A percentile compares a stretch with the other conserved stretches of the same genome.
Conservation (phyloP, 1,284 basidiomycete species). For the Cryptococcus sp. region DNA sequence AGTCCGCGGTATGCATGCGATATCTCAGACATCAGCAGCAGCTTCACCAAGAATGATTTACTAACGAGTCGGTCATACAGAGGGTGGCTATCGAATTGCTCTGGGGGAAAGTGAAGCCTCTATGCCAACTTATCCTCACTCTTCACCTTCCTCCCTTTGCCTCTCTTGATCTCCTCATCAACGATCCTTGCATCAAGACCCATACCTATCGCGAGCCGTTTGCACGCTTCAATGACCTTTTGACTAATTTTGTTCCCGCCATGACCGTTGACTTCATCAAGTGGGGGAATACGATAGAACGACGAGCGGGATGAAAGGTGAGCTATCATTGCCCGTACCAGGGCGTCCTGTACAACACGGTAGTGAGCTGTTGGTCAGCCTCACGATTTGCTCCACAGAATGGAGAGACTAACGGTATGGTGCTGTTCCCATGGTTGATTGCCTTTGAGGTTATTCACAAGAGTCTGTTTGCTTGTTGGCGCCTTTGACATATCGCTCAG, state of each 20-base stretch:
- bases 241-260: slow-evolving; percentile 8
- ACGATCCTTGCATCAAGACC: slow-evolving; percentile 7
- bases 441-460: not conserved
- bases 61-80: too few relatives aligned
- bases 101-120: too few relatives aligned
- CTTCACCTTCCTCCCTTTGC: not conserved
- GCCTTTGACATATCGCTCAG: not conserved
- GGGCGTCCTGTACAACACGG: not conserved
- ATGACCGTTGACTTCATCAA: slow-evolving; percentile 9
- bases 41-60: too few relatives aligned
- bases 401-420: not conserved
- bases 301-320: not conserved
- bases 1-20: too few relatives aligned
- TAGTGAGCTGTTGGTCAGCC: not conserved
- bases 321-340: not conserved
- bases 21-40: too few relatives aligned
- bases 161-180: not conserved
- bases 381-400: not conserved
- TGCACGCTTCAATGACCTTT: slow-evolving; percentile 5
- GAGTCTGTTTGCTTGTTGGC: not conserved
- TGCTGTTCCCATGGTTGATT: not conserved
- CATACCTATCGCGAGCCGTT: slow-evolving; percentile 3
- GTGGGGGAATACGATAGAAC: slow-evolving; percentile 1
- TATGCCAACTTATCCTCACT: too few relatives aligned
- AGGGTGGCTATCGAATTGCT: too few relatives aligned